phyloP scores from a whole-genome alignment of 2,329 filamentous ascomycete genomes.

The Sclerotinia trifoliorum region DNA sequence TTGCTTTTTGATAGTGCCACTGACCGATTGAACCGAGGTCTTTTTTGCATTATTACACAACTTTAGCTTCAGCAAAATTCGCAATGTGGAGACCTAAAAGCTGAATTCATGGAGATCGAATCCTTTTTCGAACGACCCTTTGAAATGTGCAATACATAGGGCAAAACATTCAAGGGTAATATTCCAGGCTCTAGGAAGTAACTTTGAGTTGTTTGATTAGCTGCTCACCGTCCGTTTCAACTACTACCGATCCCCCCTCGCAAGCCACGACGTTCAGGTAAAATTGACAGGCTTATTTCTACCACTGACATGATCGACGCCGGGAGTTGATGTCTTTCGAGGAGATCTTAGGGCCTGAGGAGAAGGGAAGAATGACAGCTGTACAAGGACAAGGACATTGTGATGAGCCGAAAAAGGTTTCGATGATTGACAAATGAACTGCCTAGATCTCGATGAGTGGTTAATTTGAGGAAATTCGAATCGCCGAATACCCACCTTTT shows the following conservation, averaged over 20 bases:
- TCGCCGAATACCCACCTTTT: constrained; percentile 14
- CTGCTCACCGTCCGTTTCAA: constrained; percentile 18
- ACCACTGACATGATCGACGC: constrained; percentile 23
- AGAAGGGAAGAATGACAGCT: constrained; percentile 12
- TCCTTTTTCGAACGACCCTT: not conserved
- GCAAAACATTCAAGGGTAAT: constrained; percentile 15
- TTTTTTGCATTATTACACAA: constrained; percentile 6
- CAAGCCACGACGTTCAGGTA: constrained; percentile 21
- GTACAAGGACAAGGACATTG: not conserved
- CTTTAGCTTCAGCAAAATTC: constrained; percentile 19
- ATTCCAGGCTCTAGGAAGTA: constrained; percentile 1
- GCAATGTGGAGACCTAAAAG: constrained; percentile 18
- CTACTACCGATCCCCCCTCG: constrained; percentile 14
- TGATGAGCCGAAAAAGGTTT: constrained; percentile 5
- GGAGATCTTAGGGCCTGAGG: constrained; percentile 5
- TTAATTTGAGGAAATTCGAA: constrained; percentile 9
- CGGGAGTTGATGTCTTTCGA: constrained; percentile 19
- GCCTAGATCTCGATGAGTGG: not conserved
- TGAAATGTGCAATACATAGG: constrained; percentile 15
- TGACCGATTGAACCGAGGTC: constrained; percentile 13
- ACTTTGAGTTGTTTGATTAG: constrained; percentile 14
- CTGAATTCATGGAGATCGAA: constrained; percentile 19
- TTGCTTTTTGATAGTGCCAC: constrained; percentile 13
- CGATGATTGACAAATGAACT: not conserved
- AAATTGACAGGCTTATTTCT: constrained; percentile 14